Evolutionary conservation across 257 asterid species (phyloP).

Genomic region (Solanum virginianum): DNA sequence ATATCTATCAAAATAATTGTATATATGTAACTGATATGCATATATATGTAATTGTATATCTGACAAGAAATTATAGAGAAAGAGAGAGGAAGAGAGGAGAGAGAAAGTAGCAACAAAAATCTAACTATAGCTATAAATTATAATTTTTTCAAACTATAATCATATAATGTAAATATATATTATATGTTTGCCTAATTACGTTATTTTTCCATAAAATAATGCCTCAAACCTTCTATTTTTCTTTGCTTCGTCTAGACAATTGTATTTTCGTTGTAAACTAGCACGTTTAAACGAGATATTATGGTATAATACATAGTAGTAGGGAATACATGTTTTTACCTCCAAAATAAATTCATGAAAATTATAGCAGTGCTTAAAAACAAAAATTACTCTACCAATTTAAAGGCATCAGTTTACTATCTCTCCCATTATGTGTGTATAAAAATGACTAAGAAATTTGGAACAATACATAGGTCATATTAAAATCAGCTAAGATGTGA

Average conservation of each 20-base stretch:
- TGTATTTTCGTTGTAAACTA: not conserved
- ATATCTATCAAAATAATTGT: too few relatives aligned
- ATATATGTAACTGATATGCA: too few relatives aligned
- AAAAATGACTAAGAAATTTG: too few relatives aligned
- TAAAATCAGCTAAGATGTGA: not conserved
- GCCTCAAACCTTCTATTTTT: not conserved
- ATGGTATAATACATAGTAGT: not conserved
- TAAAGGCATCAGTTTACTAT: not conserved
- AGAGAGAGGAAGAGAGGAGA: too few relatives aligned
- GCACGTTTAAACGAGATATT: not conserved
- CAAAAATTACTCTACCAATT: not conserved
- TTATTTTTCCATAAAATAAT: not conserved
- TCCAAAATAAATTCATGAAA: not conserved
- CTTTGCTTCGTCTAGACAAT: not conserved
- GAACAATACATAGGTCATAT: not conserved
- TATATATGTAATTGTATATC: too few relatives aligned
- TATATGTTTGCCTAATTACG: too few relatives aligned
- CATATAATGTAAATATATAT: too few relatives aligned
- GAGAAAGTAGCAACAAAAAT: too few relatives aligned
- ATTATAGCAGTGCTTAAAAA: not conserved
- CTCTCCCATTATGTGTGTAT: not conserved
- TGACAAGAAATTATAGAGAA: too few relatives aligned
- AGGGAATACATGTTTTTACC: not conserved
- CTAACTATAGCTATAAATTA: not conserved
- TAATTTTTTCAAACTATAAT: too few relatives aligned